phyloP scores from a whole-genome alignment of 805 yeast genomes.

The Barnettozyma sp. region DNA sequence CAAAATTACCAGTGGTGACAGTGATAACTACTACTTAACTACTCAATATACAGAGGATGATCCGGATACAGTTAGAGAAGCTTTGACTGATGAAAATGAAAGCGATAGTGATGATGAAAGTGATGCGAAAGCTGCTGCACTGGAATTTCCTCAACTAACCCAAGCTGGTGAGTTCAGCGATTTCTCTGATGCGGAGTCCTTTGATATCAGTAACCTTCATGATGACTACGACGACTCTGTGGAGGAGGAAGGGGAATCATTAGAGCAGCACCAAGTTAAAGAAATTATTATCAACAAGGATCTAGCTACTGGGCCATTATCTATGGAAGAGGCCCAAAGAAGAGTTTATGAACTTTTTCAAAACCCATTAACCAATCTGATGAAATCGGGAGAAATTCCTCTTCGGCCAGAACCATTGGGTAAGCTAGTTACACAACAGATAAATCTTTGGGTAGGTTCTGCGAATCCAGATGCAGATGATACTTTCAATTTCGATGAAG shows the following conservation, averaged over 20 bases:
- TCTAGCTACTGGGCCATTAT: constrained; percentile 24
- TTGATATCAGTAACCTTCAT: constrained; percentile 37
- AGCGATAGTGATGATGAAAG: constrained; percentile 18
- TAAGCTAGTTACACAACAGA: constrained; percentile 55
- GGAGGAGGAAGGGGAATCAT: constrained; percentile 9
- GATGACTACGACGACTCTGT: constrained; percentile 45
- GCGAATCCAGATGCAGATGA: constrained; percentile 13
- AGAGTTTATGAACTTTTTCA: constrained; percentile 48
- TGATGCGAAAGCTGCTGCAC: constrained; percentile 12
- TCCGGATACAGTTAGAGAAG: constrained; percentile 19
- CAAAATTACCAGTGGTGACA: constrained; percentile 33
- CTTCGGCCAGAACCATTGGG: constrained; percentile 36
- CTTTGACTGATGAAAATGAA: constrained; percentile 11
- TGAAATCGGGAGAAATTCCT: constrained; percentile 28
- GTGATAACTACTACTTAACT: constrained; percentile 53
- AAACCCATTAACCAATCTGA: constrained; percentile 50
- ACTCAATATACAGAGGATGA: constrained; percentile 58
- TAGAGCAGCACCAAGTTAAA: constrained; percentile 5
- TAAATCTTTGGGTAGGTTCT: constrained; percentile 68
- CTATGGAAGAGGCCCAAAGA: constrained; percentile 29
- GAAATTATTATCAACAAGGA: constrained; percentile 13
- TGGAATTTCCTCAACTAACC: constrained; percentile 6
- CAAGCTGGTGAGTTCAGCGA: constrained; percentile 7
- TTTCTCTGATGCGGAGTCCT: constrained; percentile 34
- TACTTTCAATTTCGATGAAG: constrained; percentile 15